phyloP scores from a whole-genome alignment of 2,329 filamentous ascomycete species.

The Penicillium griseofulvum region DNA sequence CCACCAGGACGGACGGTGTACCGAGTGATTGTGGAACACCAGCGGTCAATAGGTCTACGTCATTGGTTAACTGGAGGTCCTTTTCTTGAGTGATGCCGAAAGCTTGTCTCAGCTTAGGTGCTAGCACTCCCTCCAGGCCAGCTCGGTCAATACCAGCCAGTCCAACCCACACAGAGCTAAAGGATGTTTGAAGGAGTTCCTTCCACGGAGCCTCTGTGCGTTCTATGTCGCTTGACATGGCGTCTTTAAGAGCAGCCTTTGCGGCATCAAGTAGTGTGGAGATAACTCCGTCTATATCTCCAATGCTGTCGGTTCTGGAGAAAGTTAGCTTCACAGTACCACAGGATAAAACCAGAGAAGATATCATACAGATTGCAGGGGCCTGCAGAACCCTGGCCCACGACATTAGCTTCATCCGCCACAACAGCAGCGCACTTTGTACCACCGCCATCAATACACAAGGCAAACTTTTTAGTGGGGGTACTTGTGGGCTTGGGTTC shows the following conservation, averaged over 20 bases:
- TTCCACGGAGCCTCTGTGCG: slow-evolving; percentile 3
- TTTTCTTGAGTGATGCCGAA: slow-evolving; percentile 26
- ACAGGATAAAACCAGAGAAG: not conserved
- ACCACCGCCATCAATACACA: slow-evolving; percentile 47
- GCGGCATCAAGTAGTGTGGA: slow-evolving; percentile 24
- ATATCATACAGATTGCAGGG: slow-evolving; percentile 42
- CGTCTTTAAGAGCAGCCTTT: slow-evolving; percentile 13
- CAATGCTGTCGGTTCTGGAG: slow-evolving; percentile 19
- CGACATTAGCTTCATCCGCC: slow-evolving; percentile 23
- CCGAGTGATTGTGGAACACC: slow-evolving; percentile 16
- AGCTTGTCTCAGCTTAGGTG: slow-evolving; percentile 26
- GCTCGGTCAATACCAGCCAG: slow-evolving; percentile 43
- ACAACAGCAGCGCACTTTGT: slow-evolving; percentile 45
- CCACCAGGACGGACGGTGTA: slow-evolving; percentile 29
- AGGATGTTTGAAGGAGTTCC: slow-evolving; percentile 10
- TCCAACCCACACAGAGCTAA: slow-evolving; percentile 41
- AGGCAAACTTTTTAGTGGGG: slow-evolving; percentile 14
- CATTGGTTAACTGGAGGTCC: slow-evolving; percentile 36
- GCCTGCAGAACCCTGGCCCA: slow-evolving; percentile 33
- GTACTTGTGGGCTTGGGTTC: not conserved
- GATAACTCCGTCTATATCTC: slow-evolving; percentile 25
- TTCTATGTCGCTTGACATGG: not conserved
- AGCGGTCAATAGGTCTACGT: slow-evolving; percentile 42
- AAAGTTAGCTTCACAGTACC: not conserved
- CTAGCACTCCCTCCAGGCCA: slow-evolving; percentile 27